A percentile compares a stretch with the other conserved stretches of the same genome.
phyloP scores from a whole-genome alignment of 345 rosid species.

The Luvunga scandens region DNA sequence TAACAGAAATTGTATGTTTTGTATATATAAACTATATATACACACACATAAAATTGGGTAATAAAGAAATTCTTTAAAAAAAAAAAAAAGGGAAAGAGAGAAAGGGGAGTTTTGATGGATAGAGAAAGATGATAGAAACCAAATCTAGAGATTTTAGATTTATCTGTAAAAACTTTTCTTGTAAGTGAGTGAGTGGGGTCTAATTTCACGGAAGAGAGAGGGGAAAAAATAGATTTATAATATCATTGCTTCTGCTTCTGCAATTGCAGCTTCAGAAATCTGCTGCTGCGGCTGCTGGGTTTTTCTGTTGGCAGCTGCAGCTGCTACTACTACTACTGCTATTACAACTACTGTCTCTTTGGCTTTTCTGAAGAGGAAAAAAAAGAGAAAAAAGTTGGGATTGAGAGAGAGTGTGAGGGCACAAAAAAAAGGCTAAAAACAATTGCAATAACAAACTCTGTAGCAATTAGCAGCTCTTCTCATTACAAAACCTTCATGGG shows the following conservation, averaged over 20 bases:
- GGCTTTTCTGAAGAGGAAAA: slow-evolving; percentile 27
- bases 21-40: too few relatives aligned
- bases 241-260: slow-evolving; percentile 11
- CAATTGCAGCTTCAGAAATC: slow-evolving; percentile 19
- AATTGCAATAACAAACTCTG: slow-evolving; percentile 9
- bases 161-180: background rate
- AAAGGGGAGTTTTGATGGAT: background rate
- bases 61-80: too few relatives aligned
- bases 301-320: slow-evolving; percentile 11
- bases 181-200: background rate
- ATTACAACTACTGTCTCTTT: slow-evolving; percentile 35
- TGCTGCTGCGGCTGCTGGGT: slow-evolving; percentile 13
- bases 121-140: background rate
- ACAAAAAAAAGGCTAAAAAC: background rate
- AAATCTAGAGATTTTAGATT: background rate
- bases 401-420: slow-evolving; percentile 19
- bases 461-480: too few relatives aligned
- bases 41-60: too few relatives aligned
- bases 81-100: too few relatives aligned
- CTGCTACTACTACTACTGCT: slow-evolving; percentile 14
- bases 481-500: background rate
- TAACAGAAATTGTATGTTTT: too few relatives aligned
- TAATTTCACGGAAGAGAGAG: too few relatives aligned
- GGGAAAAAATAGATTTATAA: background rate
- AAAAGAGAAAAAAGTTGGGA: slow-evolving; percentile 13